A percentile compares a stretch with the other conserved stretches of the same genome.
Evolutionary conservation across 164 flowering plant genomes (phyloP).

Genomic region (Taxillus chinensis): DNA sequence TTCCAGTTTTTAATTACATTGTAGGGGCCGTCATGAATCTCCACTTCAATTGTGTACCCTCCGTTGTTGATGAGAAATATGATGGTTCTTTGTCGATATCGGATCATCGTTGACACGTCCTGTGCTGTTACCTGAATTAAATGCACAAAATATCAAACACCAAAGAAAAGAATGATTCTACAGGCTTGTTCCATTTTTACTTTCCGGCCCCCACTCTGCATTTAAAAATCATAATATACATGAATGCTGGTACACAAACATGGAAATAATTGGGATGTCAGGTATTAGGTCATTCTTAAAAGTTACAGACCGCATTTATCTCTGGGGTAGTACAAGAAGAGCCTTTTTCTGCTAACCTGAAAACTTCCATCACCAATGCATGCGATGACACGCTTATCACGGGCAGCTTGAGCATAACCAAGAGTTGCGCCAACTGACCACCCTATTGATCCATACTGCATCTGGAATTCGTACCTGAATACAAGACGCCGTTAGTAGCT

Average conservation of each 20-base stretch:
- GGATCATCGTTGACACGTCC: slow-evolving; percentile 60
- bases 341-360: slow-evolving; percentile 35
- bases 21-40: slow-evolving; percentile 68
- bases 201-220: background rate
- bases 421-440: slow-evolving; percentile 86
- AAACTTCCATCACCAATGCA: slow-evolving; percentile 91
- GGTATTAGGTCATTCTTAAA: too few relatives aligned
- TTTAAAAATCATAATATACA: background rate
- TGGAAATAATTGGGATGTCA: too few relatives aligned
- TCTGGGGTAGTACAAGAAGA: too few relatives aligned
- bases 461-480: slow-evolving; percentile 72
- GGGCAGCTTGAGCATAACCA: slow-evolving; percentile 68
- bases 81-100: slow-evolving; percentile 40
- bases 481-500: slow-evolving; percentile 1
- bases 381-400: slow-evolving; percentile 58
- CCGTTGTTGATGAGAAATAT: slow-evolving; percentile 64
- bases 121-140: slow-evolving; percentile 54
- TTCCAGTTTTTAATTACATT: slow-evolving; percentile 66
- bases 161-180: background rate
- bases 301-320: too few relatives aligned
- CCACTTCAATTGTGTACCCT: slow-evolving; percentile 65
- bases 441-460: slow-evolving; percentile 88
- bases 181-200: background rate
- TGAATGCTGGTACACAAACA: too few relatives aligned
- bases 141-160: background rate